Conservation (phyloP, 495 filamentous ascomycete genomes). For the Penicillium canescens region DNA sequence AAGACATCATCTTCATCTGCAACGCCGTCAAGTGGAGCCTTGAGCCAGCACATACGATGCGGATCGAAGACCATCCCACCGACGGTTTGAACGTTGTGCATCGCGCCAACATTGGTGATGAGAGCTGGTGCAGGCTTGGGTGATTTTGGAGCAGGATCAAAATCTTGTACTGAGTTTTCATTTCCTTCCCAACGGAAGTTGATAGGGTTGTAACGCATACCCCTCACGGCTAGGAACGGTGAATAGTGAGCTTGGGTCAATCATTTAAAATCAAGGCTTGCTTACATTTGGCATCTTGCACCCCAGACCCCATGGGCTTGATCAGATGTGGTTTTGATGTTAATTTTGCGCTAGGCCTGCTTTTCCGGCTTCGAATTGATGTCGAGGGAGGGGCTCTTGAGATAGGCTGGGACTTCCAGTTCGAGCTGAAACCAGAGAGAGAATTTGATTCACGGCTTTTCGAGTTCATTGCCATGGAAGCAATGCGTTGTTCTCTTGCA, state of each 20-base stretch:
- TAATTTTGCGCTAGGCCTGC: slow-evolving; percentile 49
- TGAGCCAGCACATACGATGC: slow-evolving; percentile 92
- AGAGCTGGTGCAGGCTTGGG: slow-evolving; percentile 82
- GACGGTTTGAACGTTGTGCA: slow-evolving; percentile 81
- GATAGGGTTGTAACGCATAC: slow-evolving; percentile 90
- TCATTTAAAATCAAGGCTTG: not conserved
- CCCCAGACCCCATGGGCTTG: slow-evolving; percentile 63
- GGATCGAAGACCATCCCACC: slow-evolving; percentile 98
- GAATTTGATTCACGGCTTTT: slow-evolving; percentile 52
- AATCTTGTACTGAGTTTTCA: slow-evolving; percentile 75
- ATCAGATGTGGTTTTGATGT: slow-evolving; percentile 70
- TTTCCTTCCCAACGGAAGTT: slow-evolving; percentile 94
- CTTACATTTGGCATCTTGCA: slow-evolving; percentile 68
- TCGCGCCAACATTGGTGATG: slow-evolving; percentile 79
- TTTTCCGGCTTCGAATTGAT: slow-evolving; percentile 53
- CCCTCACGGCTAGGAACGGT: slow-evolving; percentile 67
- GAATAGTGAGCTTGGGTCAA: slow-evolving; percentile 2
- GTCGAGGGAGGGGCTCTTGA: slow-evolving; percentile 49
- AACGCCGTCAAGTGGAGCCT: slow-evolving; percentile 51
- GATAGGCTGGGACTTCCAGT: slow-evolving; percentile 76
- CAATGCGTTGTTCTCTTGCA: slow-evolving; percentile 81
- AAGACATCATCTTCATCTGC: slow-evolving; percentile 74
- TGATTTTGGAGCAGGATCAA: slow-evolving; percentile 58
- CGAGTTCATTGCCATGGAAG: slow-evolving; percentile 42
- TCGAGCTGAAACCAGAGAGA: slow-evolving; percentile 65